Evolutionary conservation across 441 rosid genomes (phyloP), one percentile per base, ranked within the genome.

Genomic region (Erodium trifolium): DNA sequence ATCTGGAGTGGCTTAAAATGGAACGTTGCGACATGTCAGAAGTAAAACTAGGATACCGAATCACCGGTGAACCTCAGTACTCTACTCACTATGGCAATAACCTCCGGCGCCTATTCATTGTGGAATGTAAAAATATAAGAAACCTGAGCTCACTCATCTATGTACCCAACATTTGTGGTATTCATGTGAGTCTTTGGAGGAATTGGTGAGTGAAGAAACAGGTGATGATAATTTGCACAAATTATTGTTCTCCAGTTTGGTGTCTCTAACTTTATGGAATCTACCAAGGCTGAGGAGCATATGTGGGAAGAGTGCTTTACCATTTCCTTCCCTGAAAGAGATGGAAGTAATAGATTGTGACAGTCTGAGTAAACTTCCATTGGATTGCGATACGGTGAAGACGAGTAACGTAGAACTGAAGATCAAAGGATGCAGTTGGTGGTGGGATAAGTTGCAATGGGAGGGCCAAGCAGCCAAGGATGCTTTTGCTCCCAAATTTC

Each of bases 391-490:
- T 37, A 37, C 41, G 7, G 41, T 7, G 27, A 55, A 55, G 9
- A 55, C 62, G 14, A 5, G 18, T 55, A 1, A 5, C 6, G 23
- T 18, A 55, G 17, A 55, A 5, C 2, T 55, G 10, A 55, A 55
- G 62, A 55, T 55, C 9, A 7, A 5, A n/a, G 62, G 62, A 17
- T 7, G 19, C 27, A 55, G 62, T 14, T 6, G 17, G 8, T 55
- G 62, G 62, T 55, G 62, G 62, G 62, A 55, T 55, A 5, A 55
- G 5, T 55, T 55, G 62, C 62, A 55, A 16, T 55, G 62, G 62
- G 62, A 55, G 23, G 17, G 8, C 23, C 62, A 55, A 55, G 23
- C 14, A 16, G 17, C 62, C 11, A 55, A 14, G 62, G 17, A 55
- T 16, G 62, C 62, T 55, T 55, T 55, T 18, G 19, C 62, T 17